Conservation (phyloP, 2,329 filamentous ascomycete species). For the Aspergillus sp. region DNA sequence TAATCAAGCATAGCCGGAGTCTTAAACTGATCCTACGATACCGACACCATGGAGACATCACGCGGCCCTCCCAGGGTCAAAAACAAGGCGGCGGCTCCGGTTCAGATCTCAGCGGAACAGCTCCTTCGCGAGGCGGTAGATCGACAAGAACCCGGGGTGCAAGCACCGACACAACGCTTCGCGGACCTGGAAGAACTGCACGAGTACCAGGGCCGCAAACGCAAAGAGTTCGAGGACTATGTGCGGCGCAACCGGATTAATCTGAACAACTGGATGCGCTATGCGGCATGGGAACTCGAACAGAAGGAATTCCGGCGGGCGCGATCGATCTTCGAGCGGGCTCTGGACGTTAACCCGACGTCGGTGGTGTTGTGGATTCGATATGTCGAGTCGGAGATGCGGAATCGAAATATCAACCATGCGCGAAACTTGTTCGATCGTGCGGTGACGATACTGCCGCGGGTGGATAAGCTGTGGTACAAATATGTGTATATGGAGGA, state of each 20-base stretch:
- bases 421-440: conserved; percentile 89
- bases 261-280: conserved; percentile 98
- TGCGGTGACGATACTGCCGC: conserved; percentile 82
- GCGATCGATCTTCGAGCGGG: conserved; percentile 86
- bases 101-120: conserved; percentile 93
- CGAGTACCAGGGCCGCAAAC: conserved; percentile 91
- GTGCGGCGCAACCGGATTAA: conserved; percentile 88
- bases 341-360: conserved; percentile 83
- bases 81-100: conserved; percentile 89
- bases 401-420: conserved; percentile 90
- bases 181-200: conserved; percentile 95
- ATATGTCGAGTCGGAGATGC: conserved; percentile 96
- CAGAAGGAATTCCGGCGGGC: conserved; percentile 95
- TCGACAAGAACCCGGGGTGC: conserved; percentile 77
- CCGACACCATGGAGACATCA: conserved; percentile 68
- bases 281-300: conserved; percentile 94
- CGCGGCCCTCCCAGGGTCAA: conserved; percentile 93
- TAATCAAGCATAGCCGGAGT: too few relatives aligned
- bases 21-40: neutral
- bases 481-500: conserved; percentile 99
- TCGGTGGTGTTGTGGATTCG: conserved; percentile 81
- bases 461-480: conserved; percentile 96
- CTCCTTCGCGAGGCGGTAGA: conserved; percentile 95
- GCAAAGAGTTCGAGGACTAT: conserved; percentile 97
- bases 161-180: conserved; percentile 89